These are phyloP conservation scores for Colletotrichum liriopes DNA, from an alignment of 2,329 filamentous ascomycete species.

Conservation along the genomic window DNA sequence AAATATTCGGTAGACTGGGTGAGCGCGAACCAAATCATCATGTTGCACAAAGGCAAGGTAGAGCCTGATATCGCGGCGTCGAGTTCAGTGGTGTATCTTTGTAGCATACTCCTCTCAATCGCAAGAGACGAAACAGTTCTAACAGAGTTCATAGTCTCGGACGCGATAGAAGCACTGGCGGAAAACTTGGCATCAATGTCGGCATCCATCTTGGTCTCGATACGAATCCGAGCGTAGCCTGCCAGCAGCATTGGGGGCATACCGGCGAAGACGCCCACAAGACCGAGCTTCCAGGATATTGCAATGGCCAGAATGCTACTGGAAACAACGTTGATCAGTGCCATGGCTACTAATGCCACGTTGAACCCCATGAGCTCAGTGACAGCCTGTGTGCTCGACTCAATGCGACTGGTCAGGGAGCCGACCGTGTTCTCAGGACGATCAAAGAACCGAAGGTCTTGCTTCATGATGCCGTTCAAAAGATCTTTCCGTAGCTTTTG, in stretches of 20 bases:
- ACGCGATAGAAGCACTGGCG: constrained; percentile 60
- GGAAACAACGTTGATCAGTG: constrained; percentile 57
- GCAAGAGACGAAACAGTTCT: constrained; percentile 60
- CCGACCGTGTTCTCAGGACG: constrained; percentile 52
- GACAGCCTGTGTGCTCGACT: constrained; percentile 56
- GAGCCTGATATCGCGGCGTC: constrained; percentile 42
- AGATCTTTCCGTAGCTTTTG: constrained; percentile 47
- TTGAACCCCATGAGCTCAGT: constrained; percentile 63
- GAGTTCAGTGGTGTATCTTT: constrained; percentile 52
- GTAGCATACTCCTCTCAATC: constrained; percentile 50
- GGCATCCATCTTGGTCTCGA: constrained; percentile 58
- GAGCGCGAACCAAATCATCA: constrained; percentile 45
- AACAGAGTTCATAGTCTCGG: constrained; percentile 62
- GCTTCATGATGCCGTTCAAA: constrained; percentile 49
- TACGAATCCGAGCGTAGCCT: constrained; percentile 60
- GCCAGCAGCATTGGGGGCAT: constrained; percentile 58
- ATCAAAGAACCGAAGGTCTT: constrained; percentile 62
- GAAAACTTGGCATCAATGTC: constrained; percentile 54
- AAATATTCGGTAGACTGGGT: constrained; percentile 51
- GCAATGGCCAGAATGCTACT: constrained; percentile 58
- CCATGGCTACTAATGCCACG: constrained; percentile 58
- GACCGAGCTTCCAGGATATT: constrained; percentile 61
- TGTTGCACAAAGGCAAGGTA: neutral
- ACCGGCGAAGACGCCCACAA: constrained; percentile 60
- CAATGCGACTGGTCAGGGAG: constrained; percentile 52